Percentiles rank a stretch among this genome's conserved stretches.
phyloP scores from a whole-genome alignment of 805 yeast species.

The Limtongia smithiae region DNA sequence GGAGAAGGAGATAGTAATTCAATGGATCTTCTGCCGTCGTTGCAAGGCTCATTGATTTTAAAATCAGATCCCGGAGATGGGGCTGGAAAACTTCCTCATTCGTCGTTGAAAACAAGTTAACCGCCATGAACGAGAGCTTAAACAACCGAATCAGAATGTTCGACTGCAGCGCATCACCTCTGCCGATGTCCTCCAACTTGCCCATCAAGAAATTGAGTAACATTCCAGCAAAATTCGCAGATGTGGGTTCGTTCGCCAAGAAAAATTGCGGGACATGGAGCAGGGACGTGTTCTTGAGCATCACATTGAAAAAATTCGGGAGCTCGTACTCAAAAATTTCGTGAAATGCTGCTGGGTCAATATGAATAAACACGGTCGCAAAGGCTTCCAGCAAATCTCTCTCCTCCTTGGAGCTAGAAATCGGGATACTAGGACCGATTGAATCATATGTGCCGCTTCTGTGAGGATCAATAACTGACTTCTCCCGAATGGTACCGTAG shows the following conservation, averaged over 20 bases:
- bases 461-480: conserved; percentile 34
- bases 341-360: conserved; percentile 93
- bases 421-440: conserved; percentile 77
- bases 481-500: conserved; percentile 50
- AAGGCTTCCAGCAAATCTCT: conserved; percentile 93
- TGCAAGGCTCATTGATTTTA: conserved; percentile 72
- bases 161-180: conserved; percentile 69
- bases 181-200: conserved; percentile 74
- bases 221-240: conserved; percentile 85
- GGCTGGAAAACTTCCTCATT: conserved; percentile 88
- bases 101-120: conserved; percentile 75
- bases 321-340: conserved; percentile 83
- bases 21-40: conserved; percentile 88
- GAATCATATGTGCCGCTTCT: conserved; percentile 46
- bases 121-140: conserved; percentile 94
- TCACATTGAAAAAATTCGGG: conserved; percentile 69
- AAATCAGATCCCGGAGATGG: conserved; percentile 76
- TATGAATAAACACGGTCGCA: conserved; percentile 87
- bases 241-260: conserved; percentile 88
- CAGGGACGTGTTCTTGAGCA: conserved; percentile 78
- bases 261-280: conserved; percentile 91
- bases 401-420: conserved; percentile 85
- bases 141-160: conserved; percentile 80
- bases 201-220: conserved; percentile 70
- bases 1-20: conserved; percentile 79